phyloP scores from a whole-genome alignment of 148 eudicot species.

The Rhododendron henanense region DNA sequence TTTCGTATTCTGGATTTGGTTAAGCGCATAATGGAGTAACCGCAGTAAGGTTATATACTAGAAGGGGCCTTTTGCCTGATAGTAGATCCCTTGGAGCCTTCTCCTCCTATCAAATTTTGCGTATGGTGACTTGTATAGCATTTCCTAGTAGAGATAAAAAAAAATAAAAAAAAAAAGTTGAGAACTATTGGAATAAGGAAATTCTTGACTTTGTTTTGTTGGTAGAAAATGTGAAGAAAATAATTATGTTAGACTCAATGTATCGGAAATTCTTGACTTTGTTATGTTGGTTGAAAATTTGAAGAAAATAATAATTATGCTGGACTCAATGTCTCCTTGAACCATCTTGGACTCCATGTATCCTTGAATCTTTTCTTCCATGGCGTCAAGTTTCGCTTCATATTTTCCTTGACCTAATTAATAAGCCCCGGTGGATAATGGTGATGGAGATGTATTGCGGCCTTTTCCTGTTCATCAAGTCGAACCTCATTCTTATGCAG shows the following conservation, averaged over 20 bases:
- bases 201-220: neutral
- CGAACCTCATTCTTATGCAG: neutral
- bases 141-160: neutral
- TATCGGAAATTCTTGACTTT: neutral
- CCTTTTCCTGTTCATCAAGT: neutral
- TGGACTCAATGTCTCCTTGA: neutral
- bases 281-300: neutral
- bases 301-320: neutral
- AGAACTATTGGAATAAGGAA: neutral
- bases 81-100: neutral
- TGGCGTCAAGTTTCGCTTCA: too few relatives aligned
- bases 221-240: neutral
- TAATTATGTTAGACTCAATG: neutral
- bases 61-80: neutral
- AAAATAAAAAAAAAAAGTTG: too few relatives aligned
- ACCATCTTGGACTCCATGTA: too few relatives aligned
- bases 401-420: too few relatives aligned
- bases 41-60: neutral
- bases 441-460: too few relatives aligned
- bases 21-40: conserved; percentile 33
- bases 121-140: neutral
- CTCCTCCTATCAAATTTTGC: neutral
- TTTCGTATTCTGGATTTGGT: conserved; percentile 62
- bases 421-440: too few relatives aligned
- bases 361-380: too few relatives aligned